Conservation (phyloP, 1,284 basidiomycete species). For the Pseudozyma thailandica region DNA sequence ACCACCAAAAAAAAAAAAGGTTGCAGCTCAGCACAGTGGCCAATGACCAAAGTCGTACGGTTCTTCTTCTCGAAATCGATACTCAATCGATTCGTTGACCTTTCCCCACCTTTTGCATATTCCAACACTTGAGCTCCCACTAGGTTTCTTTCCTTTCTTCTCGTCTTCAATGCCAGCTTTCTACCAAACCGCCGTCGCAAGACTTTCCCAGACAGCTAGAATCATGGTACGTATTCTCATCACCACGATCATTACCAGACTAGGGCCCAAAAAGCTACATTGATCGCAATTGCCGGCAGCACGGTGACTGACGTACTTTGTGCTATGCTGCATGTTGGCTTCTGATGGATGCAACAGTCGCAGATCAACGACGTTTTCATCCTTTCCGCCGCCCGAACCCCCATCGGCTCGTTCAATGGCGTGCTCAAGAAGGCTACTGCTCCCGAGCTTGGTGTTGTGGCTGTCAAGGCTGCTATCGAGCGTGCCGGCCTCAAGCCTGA, state of each 20-base stretch:
- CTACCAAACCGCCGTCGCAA: conserved; percentile 50
- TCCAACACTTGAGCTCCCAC: conserved; percentile 5
- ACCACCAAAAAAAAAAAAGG: too few relatives aligned
- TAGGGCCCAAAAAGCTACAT: background rate
- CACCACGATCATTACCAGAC: background rate
- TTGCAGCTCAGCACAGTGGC: background rate
- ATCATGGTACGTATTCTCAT: conserved; percentile 54
- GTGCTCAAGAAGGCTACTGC: conserved; percentile 87
- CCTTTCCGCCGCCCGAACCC: conserved; percentile 91
- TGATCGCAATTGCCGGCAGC: background rate
- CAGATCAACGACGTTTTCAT: conserved; percentile 80
- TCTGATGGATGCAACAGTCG: conserved; percentile 15
- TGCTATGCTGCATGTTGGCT: background rate
- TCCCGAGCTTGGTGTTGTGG: conserved; percentile 86
- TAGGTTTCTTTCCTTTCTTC: conserved; percentile 6
- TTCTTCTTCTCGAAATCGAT: conserved; percentile 29
- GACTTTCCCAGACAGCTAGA: conserved; percentile 55
- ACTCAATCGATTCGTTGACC: conserved; percentile 14
- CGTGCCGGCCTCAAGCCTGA: conserved; percentile 82
- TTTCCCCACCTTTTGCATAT: conserved; percentile 32
- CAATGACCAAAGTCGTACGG: conserved; percentile 27
- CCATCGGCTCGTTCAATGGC: conserved; percentile 93
- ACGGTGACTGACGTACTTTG: conserved; percentile 2
- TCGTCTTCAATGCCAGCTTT: conserved; percentile 52
- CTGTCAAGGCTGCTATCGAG: conserved; percentile 84